Percentiles rank a stretch among this genome's conserved stretches.
Conservation (phyloP, 495 filamentous ascomycete species). For the Talaromyces trachyspermus region DNA sequence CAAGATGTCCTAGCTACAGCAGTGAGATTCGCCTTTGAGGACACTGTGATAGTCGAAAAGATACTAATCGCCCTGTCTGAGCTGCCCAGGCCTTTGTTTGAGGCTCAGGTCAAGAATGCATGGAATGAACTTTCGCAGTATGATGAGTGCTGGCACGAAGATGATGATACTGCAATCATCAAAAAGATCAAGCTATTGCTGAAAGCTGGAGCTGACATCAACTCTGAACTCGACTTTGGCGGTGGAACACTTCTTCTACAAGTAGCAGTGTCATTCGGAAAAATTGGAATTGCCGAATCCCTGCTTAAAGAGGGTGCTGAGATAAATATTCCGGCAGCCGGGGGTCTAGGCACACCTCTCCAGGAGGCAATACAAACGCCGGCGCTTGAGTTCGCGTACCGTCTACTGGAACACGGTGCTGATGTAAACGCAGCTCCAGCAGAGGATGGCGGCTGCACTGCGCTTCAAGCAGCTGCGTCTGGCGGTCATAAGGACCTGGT, state of each 20-base stretch:
- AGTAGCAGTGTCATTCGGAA: conserved; percentile 14
- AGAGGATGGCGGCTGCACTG: conserved; percentile 12
- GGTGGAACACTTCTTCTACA: conserved; percentile 21
- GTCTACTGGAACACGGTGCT: conserved; percentile 10
- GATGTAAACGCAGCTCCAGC: conserved; percentile 18
- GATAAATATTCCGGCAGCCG: conserved; percentile 13
- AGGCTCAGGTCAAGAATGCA: not conserved
- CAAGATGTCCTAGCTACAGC: not conserved
- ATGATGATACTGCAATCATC: not conserved
- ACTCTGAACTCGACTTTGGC: conserved; percentile 13
- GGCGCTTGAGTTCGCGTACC: not conserved
- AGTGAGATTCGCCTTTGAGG: not conserved
- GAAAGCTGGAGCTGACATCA: conserved; percentile 16
- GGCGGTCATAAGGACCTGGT: conserved; percentile 56
- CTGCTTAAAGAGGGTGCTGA: conserved; percentile 14
- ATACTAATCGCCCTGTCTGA: not conserved
- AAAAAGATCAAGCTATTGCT: not conserved
- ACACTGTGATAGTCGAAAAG: not conserved
- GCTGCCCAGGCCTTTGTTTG: not conserved
- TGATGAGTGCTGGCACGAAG: not conserved
- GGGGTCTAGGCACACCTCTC: not conserved
- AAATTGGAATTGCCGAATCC: conserved; percentile 11
- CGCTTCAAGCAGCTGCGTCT: conserved; percentile 19
- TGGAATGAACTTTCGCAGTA: not conserved
- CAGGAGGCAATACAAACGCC: not conserved